Base-by-base conservation (phyloP, 2,329 filamentous ascomycete genomes). In the Claviceps sorghi region DNA sequence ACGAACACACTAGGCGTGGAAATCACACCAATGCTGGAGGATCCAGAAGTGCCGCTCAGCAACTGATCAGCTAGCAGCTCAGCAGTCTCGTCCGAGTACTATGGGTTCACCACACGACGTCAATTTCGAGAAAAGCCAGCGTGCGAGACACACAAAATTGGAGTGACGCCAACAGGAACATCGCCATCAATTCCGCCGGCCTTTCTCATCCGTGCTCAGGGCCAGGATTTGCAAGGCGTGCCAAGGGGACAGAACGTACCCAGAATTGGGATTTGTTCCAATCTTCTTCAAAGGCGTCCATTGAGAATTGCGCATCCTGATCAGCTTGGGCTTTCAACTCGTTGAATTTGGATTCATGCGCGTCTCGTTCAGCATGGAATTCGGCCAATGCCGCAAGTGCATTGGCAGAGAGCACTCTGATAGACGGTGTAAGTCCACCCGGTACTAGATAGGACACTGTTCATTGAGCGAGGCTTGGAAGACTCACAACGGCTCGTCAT, bases 201-300 rank as follows among this genome's bases (percentile, higher is more conserved):
- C 40, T 2, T 11, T 42, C 40, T 42, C 40, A 42, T 3, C 40
- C n/a, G 3, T 42, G n/a, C 36, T 38, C 36, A n/a, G 8, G 40
- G 40, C 19, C 11, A 11, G 1, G 19, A n/a, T 19, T 22, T 15
- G 21, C 40, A 42, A 42, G 10, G 19, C 21, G 9, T 11, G 11
- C 11, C 10, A 5, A 4, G n/a, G 22, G 17, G 22, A n/a, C 43
- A 34, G 34, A 19, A 63, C 73, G 41, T 72, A 86, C 82, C 86
- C 87, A 93, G 62, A 93, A 93, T 67, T 91, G 86, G 56, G 79
- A 84, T 61, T 84, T 78, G 62, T 90, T 87, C 87, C 87, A 93
- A 65, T 91, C 83, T 67, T 91, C 87, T 1, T 74, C 73, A 60
- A 91, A 93, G 1, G 77, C 71, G 32, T 85, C 79, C 78, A 91